These are phyloP conservation scores for Solanum sitiens DNA, from an alignment of 257 asterid genomes.

Conservation along the genomic window DNA sequence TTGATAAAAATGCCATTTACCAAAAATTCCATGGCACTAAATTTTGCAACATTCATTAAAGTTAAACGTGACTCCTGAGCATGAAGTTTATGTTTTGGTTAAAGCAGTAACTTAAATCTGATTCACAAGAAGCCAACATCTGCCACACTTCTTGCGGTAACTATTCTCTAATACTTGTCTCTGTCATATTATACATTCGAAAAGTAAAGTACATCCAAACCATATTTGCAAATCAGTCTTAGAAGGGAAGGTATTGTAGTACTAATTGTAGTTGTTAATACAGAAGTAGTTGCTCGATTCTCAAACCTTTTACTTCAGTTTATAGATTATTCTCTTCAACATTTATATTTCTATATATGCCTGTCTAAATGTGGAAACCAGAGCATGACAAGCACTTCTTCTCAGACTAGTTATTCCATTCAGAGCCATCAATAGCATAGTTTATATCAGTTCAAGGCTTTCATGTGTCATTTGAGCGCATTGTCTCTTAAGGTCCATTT, in stretches of 20 bases:
- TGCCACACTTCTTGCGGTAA: conserved; percentile 69
- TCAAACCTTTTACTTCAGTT: not conserved
- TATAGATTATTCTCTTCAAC: not conserved
- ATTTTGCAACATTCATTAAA: not conserved
- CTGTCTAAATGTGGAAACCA: not conserved
- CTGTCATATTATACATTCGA: not conserved
- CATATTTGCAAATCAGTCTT: not conserved
- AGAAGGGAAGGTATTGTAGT: not conserved
- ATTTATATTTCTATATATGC: not conserved
- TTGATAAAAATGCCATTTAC: not conserved
- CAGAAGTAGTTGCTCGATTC: not conserved
- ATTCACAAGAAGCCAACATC: conserved; percentile 55
- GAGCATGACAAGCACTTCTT: not conserved
- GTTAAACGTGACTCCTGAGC: not conserved
- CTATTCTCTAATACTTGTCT: not conserved
- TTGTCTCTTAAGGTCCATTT: not conserved
- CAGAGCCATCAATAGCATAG: not conserved
- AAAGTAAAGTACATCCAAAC: not conserved
- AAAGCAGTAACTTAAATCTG: conserved; percentile 56
- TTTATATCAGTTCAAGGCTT: not conserved
- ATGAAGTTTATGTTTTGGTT: not conserved
- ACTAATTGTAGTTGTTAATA: not conserved
- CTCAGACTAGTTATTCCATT: not conserved
- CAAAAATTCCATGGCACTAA: not conserved
- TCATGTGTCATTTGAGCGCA: not conserved